Evolutionary conservation across 2,329 filamentous ascomycete species (phyloP), one percentile per base, ranked within the genome.

Genomic region (Ambrosiella beaveri): DNA sequence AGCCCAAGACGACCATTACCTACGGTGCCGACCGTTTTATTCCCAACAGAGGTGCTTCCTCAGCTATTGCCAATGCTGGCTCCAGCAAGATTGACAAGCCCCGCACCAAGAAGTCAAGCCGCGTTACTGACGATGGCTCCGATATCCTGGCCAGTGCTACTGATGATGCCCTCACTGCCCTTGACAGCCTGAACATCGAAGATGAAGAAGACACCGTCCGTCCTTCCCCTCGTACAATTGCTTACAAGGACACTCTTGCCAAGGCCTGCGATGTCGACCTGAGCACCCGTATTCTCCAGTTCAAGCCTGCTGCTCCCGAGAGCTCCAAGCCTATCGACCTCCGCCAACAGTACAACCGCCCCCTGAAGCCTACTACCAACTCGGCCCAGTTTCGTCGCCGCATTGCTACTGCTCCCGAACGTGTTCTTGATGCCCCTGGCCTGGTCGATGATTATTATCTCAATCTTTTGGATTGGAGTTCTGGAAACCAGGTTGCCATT

Each of bases 361-460:
- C 93, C 40, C 78, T 98, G 62, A 96, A 88, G 77, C 76, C 86
- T 17, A 77, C 84, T 62, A 83, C 75, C 62, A 77, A 79, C 66
- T 84, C 88, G 54, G 88, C 90, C 38, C 89, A 96, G 70, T 89
- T 89, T 72, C 84, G 90, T 63, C 86, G 93, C 62, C 87, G 91
- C 65, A 88, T 98, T 61, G 86, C 93, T 57, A 96, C 93, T 7
- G 89, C 91, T 11, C 93, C 93, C 9, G 93, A 98, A 73, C 87
- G 93, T 63, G 93, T 98, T 12, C 81, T 98, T 35, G 93, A 98
- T 71, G 93, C 93, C 3, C 93, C 93, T 5, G 93, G 91, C 58
- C 81, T 98, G 57, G 86, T 97, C 62, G 93, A 98, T 66, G 93
- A 98, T 74, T 98, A 97, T 79, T 98, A 98, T 71, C 85, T 98